Evolutionary conservation across 2,329 filamentous ascomycete species (phyloP).

Genomic region (Elsinoe ampelina): DNA sequence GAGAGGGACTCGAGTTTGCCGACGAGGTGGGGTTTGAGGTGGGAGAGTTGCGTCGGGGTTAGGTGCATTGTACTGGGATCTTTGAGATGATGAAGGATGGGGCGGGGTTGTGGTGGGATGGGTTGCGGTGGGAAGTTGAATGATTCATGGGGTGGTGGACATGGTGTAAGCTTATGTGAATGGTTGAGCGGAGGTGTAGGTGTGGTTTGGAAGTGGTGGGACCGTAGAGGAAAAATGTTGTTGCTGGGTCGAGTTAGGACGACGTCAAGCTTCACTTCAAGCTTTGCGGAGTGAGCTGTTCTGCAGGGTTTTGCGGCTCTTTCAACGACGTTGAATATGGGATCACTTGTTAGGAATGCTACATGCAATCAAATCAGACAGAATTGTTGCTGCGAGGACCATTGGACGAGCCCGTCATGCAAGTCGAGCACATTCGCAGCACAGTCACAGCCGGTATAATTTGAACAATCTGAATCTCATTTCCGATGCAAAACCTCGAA

Average conservation of each 20-base stretch:
- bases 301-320: background rate
- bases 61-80: slow-evolving; percentile 1
- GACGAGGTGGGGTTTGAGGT: slow-evolving; percentile 4
- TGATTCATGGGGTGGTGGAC: background rate
- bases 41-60: background rate
- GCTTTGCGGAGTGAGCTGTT: background rate
- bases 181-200: background rate
- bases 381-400: background rate
- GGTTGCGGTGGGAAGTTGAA: background rate
- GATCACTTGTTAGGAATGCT: no score
- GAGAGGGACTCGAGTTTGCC: slow-evolving; percentile 37
- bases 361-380: no score
- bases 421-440: background rate
- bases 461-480: slow-evolving; percentile 12
- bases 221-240: background rate
- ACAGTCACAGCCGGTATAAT: background rate
- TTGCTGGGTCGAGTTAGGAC: background rate
- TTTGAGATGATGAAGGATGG: no score
- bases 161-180: background rate
- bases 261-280: background rate
- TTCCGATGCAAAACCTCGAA: slow-evolving; percentile 10
- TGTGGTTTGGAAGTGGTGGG: background rate
- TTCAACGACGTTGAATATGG: background rate
- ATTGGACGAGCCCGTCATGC: background rate
- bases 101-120: background rate